These are phyloP conservation scores for Calonectria honghensis DNA, from an alignment of 2,329 filamentous ascomycete species.

Conservation along the genomic window DNA sequence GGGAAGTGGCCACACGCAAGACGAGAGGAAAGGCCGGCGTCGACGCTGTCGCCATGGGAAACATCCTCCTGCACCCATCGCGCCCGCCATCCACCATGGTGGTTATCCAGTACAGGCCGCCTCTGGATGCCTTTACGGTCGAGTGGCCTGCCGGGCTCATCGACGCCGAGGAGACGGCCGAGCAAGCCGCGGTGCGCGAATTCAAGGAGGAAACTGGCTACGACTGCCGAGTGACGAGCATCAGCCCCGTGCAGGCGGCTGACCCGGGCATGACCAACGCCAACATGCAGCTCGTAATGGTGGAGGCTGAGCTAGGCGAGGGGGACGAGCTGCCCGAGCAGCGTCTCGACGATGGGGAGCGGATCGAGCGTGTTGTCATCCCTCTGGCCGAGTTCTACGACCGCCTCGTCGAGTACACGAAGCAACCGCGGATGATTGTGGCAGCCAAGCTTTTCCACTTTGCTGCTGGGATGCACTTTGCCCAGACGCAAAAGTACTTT, in stretches of 20 bases:
- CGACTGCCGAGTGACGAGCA: constrained; percentile 48
- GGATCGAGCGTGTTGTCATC: constrained; percentile 51
- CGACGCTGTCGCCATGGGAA: constrained; percentile 55
- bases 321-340: constrained; percentile 50
- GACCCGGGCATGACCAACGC: constrained; percentile 54
- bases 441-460: constrained; percentile 55
- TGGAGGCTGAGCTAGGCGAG: constrained; percentile 50
- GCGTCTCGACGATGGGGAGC: constrained; percentile 52
- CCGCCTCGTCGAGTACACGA: constrained; percentile 52
- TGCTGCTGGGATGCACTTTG: constrained; percentile 55
- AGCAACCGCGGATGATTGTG: constrained; percentile 50
- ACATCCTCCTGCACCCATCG: constrained; percentile 52
- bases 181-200: constrained; percentile 52
- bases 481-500: constrained; percentile 54
- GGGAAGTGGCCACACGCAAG: constrained; percentile 55
- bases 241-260: constrained; percentile 51
- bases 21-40: constrained; percentile 52
- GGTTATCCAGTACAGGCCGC: constrained; percentile 54
- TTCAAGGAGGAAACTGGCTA: constrained; percentile 55
- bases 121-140: constrained; percentile 53
- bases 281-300: constrained; percentile 55
- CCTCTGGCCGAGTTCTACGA: constrained; percentile 51
- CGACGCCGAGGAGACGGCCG: constrained; percentile 52
- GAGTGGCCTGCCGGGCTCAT: constrained; percentile 55
- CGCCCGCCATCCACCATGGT: constrained; percentile 53